phyloP scores from a whole-genome alignment of 345 rosid genomes.

The Turritis glabra region DNA sequence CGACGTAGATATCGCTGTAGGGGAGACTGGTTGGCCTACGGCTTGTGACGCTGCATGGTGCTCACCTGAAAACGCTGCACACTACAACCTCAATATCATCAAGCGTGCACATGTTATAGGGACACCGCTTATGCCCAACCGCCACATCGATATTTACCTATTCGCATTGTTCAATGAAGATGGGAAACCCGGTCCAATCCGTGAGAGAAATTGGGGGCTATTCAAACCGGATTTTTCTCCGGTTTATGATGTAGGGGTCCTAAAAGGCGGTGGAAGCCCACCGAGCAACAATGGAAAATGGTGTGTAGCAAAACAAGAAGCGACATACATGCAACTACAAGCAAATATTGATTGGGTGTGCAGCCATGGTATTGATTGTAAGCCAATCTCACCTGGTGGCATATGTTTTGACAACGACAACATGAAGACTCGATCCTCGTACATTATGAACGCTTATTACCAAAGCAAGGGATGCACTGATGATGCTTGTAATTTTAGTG shows the following conservation, averaged over 20 bases:
- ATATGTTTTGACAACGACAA: slow-evolving; percentile 58
- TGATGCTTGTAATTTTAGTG: slow-evolving; percentile 69
- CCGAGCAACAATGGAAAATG: slow-evolving; percentile 40
- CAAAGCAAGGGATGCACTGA: slow-evolving; percentile 55
- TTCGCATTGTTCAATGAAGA: slow-evolving; percentile 86
- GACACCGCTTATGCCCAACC: slow-evolving; percentile 39
- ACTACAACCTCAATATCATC: slow-evolving; percentile 23
- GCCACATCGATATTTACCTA: slow-evolving; percentile 54
- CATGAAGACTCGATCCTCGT: slow-evolving; percentile 66
- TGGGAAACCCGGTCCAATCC: slow-evolving; percentile 63
- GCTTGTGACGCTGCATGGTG: slow-evolving; percentile 20
- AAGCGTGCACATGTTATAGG: slow-evolving; percentile 2
- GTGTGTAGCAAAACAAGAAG: slow-evolving; percentile 64
- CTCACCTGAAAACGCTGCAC: slow-evolving; percentile 20
- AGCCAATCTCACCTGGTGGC: slow-evolving; percentile 59
- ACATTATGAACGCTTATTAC: slow-evolving; percentile 70
- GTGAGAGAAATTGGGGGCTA: slow-evolving; percentile 76
- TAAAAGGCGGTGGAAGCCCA: slow-evolving; percentile 22
- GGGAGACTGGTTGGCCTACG: slow-evolving; percentile 36
- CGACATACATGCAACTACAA: slow-evolving; percentile 48
- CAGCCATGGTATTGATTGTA: slow-evolving; percentile 81
- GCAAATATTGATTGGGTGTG: slow-evolving; percentile 65
- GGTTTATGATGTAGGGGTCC: slow-evolving; percentile 49
- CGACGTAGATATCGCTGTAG: slow-evolving; percentile 20
- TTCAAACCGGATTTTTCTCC: slow-evolving; percentile 62